phyloP scores from a whole-genome alignment of 352 stramenopile genomes.

The Phytophthora fragariaefolia region DNA sequence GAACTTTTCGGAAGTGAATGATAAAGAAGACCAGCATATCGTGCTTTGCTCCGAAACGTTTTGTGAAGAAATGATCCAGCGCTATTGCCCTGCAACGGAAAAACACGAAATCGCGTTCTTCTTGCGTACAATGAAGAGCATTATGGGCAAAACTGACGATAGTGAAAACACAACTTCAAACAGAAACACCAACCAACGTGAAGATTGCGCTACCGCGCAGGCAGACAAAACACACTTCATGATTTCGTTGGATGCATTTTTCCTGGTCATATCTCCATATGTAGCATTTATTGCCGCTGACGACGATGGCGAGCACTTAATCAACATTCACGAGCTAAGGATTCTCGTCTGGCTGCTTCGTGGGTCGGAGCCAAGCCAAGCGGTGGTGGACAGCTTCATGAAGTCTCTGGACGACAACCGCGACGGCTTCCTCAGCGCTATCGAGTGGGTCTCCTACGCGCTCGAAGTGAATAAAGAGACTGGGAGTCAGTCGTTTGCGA shows the following conservation, averaged over 20 bases:
- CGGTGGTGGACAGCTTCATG: slow-evolving; percentile 58
- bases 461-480: slow-evolving; percentile 56
- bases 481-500: slow-evolving; percentile 50
- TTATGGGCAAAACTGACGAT: slow-evolving; percentile 11
- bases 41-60: slow-evolving; percentile 47
- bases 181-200: not conserved
- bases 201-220: not conserved
- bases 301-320: slow-evolving; percentile 59
- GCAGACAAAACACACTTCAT: slow-evolving; percentile 6
- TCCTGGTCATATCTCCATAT: slow-evolving; percentile 64
- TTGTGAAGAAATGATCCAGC: slow-evolving; percentile 53
- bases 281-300: slow-evolving; percentile 70
- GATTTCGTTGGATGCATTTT: slow-evolving; percentile 67
- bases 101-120: slow-evolving; percentile 53
- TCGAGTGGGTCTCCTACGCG: slow-evolving; percentile 77
- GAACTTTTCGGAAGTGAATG: slow-evolving; percentile 30
- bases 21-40: slow-evolving; percentile 1
- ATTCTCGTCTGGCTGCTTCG: slow-evolving; percentile 74
- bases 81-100: slow-evolving; percentile 39
- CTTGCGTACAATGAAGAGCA: slow-evolving; percentile 51
- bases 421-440: slow-evolving; percentile 56
- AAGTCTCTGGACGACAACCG: slow-evolving; percentile 63
- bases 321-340: slow-evolving; percentile 64
- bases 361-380: slow-evolving; percentile 57
- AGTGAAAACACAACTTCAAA: not conserved